These are phyloP conservation scores for Hysterium pulicare DNA, from an alignment of 2,329 filamentous ascomycete genomes.

Conservation along the genomic window DNA sequence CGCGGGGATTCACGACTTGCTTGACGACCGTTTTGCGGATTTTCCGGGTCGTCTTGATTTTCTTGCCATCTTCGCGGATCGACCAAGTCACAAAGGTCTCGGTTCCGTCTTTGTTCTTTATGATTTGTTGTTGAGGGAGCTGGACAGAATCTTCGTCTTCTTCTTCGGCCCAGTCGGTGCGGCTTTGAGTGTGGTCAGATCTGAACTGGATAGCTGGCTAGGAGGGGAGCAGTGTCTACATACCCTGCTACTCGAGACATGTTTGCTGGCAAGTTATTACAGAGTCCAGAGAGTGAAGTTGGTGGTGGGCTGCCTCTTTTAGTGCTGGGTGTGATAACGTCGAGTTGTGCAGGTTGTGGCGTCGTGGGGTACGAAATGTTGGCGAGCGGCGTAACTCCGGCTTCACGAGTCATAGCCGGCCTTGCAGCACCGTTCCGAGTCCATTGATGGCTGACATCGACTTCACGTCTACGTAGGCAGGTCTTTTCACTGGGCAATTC, in stretches of 20 bases:
- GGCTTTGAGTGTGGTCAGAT: conserved; percentile 35
- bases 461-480: no score
- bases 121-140: conserved; percentile 83
- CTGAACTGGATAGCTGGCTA: conserved; percentile 6
- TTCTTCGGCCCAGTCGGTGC: conserved; percentile 93
- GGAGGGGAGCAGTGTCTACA: conserved; percentile 7
- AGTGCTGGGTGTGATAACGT: background rate
- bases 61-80: conserved; percentile 89
- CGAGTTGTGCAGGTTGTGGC: background rate
- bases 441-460: no score
- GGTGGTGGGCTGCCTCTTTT: background rate
- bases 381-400: background rate
- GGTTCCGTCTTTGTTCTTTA: conserved; percentile 96
- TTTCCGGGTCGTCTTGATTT: conserved; percentile 94
- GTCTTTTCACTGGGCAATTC: no score
- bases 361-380: conserved; percentile 5
- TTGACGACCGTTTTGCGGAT: conserved; percentile 90
- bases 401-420: no score
- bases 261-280: conserved; percentile 8
- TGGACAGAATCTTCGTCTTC: conserved; percentile 80
- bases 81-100: conserved; percentile 91
- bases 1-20: conserved; percentile 92
- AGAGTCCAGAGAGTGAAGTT: background rate
- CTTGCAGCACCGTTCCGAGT: no score
- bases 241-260: conserved; percentile 40